Conservation (phyloP, 305 asterid genomes). For the Striga hermonthica region DNA sequence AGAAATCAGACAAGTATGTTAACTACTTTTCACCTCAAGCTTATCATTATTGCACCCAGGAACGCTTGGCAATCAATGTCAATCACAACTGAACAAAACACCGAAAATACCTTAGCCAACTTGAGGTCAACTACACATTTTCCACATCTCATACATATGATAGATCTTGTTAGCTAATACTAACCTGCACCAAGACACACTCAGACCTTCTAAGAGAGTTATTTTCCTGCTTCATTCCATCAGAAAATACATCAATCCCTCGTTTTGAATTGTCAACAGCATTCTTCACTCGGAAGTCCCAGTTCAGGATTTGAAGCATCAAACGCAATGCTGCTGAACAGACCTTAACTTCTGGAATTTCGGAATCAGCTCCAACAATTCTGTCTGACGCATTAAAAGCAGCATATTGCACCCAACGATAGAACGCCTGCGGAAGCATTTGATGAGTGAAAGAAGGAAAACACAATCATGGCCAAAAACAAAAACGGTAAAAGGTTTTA, state of each 20-base stretch:
- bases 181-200: slow-evolving; percentile 77
- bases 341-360: slow-evolving; percentile 77
- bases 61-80: slow-evolving; percentile 19
- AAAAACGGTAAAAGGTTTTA: slow-evolving; percentile 28
- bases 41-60: slow-evolving; percentile 6
- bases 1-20: slow-evolving; percentile 1
- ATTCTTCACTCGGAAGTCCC: slow-evolving; percentile 74
- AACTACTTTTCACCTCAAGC: slow-evolving; percentile 17
- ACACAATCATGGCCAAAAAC: slow-evolving; percentile 18
- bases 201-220: slow-evolving; percentile 53
- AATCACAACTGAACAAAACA: slow-evolving; percentile 7
- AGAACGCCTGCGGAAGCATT: slow-evolving; percentile 48
- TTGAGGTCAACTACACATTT: slow-evolving; percentile 12
- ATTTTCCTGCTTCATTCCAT: slow-evolving; percentile 49
- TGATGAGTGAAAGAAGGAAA: slow-evolving; percentile 24
- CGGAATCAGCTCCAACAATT: slow-evolving; percentile 59
- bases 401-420: slow-evolving; percentile 87
- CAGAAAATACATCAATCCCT: slow-evolving; percentile 54
- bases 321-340: slow-evolving; percentile 69
- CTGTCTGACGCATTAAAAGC: slow-evolving; percentile 60
- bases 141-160: slow-evolving; percentile 23
- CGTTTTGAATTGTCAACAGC: slow-evolving; percentile 46
- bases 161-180: slow-evolving; percentile 29
- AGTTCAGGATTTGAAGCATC: slow-evolving; percentile 87
- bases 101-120: slow-evolving; percentile 13